Percentiles rank a stretch among this genome's conserved stretches.
phyloP scores from a whole-genome alignment of 1,139 yeast genomes.

The Kurtzmaniella natalensis region DNA sequence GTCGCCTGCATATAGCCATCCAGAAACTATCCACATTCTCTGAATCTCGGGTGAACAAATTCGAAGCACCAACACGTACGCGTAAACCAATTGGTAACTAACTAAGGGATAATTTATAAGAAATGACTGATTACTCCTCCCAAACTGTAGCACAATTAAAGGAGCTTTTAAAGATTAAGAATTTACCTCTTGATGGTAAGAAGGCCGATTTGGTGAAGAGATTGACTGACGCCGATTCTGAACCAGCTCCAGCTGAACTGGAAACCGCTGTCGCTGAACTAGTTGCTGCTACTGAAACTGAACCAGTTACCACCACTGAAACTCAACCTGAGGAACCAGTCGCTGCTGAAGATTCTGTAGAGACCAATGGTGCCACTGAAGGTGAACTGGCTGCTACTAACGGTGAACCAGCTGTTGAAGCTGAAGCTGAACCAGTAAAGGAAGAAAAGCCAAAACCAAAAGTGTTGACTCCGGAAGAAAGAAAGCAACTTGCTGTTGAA shows the following conservation, averaged over 20 bases:
- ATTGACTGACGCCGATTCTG: constrained; percentile 12
- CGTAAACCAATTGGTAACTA: constrained; percentile 7
- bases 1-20: too few species aligned
- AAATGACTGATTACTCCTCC: constrained; percentile 56
- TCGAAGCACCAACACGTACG: constrained; percentile 6
- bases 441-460: constrained; percentile 30
- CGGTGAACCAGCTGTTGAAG: constrained; percentile 6
- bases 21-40: too few species aligned
- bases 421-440: constrained; percentile 10
- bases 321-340: constrained; percentile 6
- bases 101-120: too few species aligned
- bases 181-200: constrained; percentile 71
- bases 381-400: constrained; percentile 6
- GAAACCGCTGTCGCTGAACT: constrained; percentile 4
- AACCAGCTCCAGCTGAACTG: constrained; percentile 19
- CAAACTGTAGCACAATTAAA: constrained; percentile 84
- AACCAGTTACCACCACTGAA: constrained; percentile 11
- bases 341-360: constrained; percentile 7
- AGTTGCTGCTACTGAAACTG: constrained; percentile 10
- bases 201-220: constrained; percentile 80
- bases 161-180: constrained; percentile 65
- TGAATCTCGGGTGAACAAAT: too few species aligned
- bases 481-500: constrained; percentile 64
- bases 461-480: constrained; percentile 59
- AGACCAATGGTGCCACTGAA: constrained; percentile 2